Conservation (phyloP, 116 monocot species). For the Papilionanthe hybrid region DNA sequence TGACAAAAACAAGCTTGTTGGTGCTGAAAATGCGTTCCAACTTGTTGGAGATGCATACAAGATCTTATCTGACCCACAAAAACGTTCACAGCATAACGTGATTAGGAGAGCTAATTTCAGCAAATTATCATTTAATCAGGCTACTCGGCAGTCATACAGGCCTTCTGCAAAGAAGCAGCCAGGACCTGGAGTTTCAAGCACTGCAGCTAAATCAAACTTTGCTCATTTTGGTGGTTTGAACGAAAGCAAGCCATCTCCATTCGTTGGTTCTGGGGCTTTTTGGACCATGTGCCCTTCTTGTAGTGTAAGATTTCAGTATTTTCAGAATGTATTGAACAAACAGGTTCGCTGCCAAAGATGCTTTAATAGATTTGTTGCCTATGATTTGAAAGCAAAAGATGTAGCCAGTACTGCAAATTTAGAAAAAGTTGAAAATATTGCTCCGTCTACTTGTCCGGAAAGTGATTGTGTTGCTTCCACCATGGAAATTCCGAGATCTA, state of each 20-base stretch:
- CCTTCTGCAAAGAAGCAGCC: constrained; percentile 11
- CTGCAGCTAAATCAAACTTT: background rate
- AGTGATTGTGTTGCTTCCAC: constrained; percentile 8
- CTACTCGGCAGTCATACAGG: constrained; percentile 2
- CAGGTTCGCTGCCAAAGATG: constrained; percentile 15
- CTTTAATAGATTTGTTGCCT: constrained; percentile 6
- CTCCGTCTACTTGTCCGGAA: background rate
- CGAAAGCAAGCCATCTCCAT: background rate
- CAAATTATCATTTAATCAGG: constrained; percentile 2
- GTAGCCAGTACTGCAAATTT: background rate
- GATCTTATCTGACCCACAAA: constrained; percentile 15
- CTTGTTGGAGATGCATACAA: constrained; percentile 20
- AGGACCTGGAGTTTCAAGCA: constrained; percentile 9
- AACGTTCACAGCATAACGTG: constrained; percentile 13
- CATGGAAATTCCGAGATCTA: background rate
- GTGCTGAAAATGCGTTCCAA: constrained; percentile 23
- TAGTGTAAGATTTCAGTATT: constrained; percentile 9
- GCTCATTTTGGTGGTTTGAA: constrained; percentile 8
- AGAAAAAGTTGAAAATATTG: background rate
- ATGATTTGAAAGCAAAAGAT: constrained; percentile 8
- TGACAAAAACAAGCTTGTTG: constrained; percentile 26
- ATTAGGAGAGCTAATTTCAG: constrained; percentile 9
- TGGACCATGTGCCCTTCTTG: constrained; percentile 21
- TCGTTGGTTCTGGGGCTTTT: background rate
- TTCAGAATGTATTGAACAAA: constrained; percentile 2